These are phyloP conservation scores for Leptographium flavum DNA, from an alignment of 2,329 filamentous ascomycete genomes.

Conservation along the genomic window DNA sequence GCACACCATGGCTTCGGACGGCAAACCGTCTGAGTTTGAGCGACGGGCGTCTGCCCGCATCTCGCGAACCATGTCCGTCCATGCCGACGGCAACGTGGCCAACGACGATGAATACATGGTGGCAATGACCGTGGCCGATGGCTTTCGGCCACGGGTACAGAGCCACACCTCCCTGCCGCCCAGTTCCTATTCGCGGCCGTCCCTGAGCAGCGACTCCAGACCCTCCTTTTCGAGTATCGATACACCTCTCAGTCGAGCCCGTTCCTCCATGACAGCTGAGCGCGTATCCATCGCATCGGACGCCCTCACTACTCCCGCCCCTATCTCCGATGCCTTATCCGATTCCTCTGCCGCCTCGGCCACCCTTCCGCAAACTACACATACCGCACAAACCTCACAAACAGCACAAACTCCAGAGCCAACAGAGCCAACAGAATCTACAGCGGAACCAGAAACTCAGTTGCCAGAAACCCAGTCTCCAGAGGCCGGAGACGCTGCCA, in stretches of 20 bases:
- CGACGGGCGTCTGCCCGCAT: slow-evolving; percentile 7
- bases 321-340: background rate
- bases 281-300: background rate
- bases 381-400: background rate
- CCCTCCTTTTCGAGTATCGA: slow-evolving; percentile 4
- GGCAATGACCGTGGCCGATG: slow-evolving; percentile 8
- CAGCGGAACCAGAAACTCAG: background rate
- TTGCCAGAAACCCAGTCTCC: too few species aligned
- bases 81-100: slow-evolving; percentile 1
- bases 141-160: slow-evolving; percentile 7
- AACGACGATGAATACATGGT: slow-evolving; percentile 4
- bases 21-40: slow-evolving; percentile 11
- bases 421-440: background rate
- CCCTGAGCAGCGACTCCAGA: background rate
- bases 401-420: background rate
- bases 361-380: background rate
- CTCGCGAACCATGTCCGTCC: slow-evolving; percentile 8
- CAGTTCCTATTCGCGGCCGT: background rate
- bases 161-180: background rate
- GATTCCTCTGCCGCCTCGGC: background rate
- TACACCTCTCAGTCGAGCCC: background rate
- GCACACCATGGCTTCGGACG: slow-evolving; percentile 10
- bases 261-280: background rate
- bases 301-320: background rate
- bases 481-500: too few species aligned